Base-by-base conservation (phyloP, 108 stramenopile species). In the Nitzschia sp. region DNA sequence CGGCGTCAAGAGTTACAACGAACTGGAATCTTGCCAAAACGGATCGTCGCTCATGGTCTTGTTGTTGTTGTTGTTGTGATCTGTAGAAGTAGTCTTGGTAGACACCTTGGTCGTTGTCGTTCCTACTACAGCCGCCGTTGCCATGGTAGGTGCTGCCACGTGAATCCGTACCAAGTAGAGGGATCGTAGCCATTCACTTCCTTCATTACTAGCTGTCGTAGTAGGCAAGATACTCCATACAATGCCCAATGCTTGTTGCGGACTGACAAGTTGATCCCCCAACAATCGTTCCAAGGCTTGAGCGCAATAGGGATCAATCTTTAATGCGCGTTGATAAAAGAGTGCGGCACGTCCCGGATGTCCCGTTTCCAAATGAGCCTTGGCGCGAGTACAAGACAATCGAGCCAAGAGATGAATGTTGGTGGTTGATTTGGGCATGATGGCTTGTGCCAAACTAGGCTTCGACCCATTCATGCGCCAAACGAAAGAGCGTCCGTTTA, bases 391-490 rank as follows among this genome's bases (percentile, higher is more conserved):
- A 9, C 65, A 38, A 51, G 78, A 86, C 3, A 94, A 71, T 1
- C 87, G 70, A 21, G 92, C 71, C 15, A 94, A 58, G 26, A 86
- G 87, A 69, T 94, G 92, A 51, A 89, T 85, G 11, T 21, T 21
- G 4, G 13, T 51, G 2, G n/a, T 26, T 1, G 54, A 0, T 15
- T 19, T 45, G 58, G 58, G 27, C 13, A 32, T 18, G 24, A 24
- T 24, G 51, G 19, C 30, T 11, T 60, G 65, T 3, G 64, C 66
- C 46, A 73, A 21, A 5, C 27, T 32, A 1, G 65, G 49, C 81
- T n/a, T n/a, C n/a, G n/a, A 97, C 97, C 59, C 97, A 88, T 34
- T 87, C 85, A 81, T 98, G 97, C 0, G 96, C 98, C 53, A 93
- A 53, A 67, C 87, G 87, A 70, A 97, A 98, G 27, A 98, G 80